Evolutionary conservation across 75 land plant species (phyloP).

Genomic region (Cryptomeria japonica): DNA sequence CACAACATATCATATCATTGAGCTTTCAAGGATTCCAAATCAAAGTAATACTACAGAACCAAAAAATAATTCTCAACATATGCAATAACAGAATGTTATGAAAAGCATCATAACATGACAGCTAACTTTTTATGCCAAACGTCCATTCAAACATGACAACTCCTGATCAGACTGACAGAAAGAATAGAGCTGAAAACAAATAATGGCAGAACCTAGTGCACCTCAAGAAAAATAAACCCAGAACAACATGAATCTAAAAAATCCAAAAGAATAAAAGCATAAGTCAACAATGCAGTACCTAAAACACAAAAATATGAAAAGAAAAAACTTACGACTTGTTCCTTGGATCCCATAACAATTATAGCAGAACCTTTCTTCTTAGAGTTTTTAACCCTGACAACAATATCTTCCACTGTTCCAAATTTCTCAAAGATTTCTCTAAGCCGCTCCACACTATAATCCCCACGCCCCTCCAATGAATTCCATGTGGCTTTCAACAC

Average conservation of each 20-base stretch:
- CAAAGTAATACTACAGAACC: no score
- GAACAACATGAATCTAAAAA: not conserved
- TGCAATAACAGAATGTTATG: no score
- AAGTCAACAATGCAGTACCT: not conserved
- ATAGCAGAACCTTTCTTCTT: slow-evolving; percentile 76
- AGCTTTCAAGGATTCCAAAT: no score
- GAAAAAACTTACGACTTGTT: slow-evolving; percentile 54
- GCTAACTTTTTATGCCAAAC: no score
- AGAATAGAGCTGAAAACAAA: no score
- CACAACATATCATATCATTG: no score
- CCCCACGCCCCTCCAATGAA: slow-evolving; percentile 41
- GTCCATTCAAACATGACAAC: no score
- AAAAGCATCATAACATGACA: no score
- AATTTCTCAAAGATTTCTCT: slow-evolving; percentile 67
- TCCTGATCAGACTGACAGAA: no score
- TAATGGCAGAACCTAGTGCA: no score
- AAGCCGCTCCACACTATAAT: slow-evolving; percentile 53
- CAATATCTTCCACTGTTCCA: slow-evolving; percentile 87
- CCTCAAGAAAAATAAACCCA: no score
- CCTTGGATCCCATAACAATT: slow-evolving; percentile 75
- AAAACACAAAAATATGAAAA: not conserved
- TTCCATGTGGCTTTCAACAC: slow-evolving; percentile 83
- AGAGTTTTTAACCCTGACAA: slow-evolving; percentile 47
- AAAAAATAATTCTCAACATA: no score
- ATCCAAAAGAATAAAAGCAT: not conserved